Evolutionary conservation across 2,329 filamentous ascomycete genomes (phyloP).

Genomic region (Tolypocladium inflatum): DNA sequence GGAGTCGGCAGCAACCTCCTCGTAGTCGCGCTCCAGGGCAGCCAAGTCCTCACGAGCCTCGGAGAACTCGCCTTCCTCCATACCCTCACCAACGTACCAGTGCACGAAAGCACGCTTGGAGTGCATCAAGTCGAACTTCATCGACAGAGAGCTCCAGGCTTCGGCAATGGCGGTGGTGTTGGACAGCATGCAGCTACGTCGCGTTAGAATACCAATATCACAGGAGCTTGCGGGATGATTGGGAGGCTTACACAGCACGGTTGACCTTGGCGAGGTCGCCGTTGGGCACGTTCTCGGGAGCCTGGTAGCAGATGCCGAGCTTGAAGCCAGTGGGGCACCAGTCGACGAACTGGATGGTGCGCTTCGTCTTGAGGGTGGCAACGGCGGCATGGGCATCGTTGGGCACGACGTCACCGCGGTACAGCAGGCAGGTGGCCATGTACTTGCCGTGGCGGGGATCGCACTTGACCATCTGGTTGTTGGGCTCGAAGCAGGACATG

Average conservation of each 20-base stretch:
- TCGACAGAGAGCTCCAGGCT: conserved; percentile 90
- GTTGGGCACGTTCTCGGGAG: conserved; percentile 90
- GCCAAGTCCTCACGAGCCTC: conserved; percentile 98
- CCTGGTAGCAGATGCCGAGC: conserved; percentile 99
- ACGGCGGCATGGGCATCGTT: conserved; percentile 91
- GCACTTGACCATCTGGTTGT: conserved; percentile 99
- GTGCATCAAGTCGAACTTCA: conserved; percentile 99
- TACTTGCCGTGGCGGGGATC: conserved; percentile 98
- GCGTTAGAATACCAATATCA: conserved; percentile 12
- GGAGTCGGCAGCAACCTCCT: conserved; percentile 94
- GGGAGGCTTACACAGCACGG: conserved; percentile 74
- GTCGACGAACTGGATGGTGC: conserved; percentile 98
- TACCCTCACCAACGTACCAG: conserved; percentile 99
- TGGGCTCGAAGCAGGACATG: conserved; percentile 97
- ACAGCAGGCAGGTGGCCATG: conserved; percentile 97
- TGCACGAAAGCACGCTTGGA: conserved; percentile 99
- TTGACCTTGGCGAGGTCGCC: conserved; percentile 96
- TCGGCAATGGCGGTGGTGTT: conserved; percentile 98
- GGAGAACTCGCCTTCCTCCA: conserved; percentile 99
- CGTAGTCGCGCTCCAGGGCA: conserved; percentile 95
- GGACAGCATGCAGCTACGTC: conserved; percentile 81
- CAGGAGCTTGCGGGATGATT: not conserved
- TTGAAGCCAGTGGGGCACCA: conserved; percentile 99
- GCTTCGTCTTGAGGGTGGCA: conserved; percentile 97
- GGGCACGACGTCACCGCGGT: conserved; percentile 96